phyloP scores from a whole-genome alignment of 1,139 yeast genomes.

The Debaryomyces sp. region DNA sequence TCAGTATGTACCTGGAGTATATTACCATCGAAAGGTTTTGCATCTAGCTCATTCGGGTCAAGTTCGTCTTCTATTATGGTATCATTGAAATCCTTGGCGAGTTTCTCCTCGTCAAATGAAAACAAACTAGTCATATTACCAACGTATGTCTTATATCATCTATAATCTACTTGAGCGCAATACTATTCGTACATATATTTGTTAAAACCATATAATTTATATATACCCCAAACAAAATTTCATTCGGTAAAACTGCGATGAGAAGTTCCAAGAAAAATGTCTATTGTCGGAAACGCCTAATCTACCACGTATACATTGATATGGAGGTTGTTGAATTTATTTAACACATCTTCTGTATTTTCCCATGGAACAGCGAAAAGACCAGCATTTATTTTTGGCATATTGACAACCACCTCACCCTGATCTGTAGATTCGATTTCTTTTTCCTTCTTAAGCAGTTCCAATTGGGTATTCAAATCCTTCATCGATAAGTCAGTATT shows the following conservation, averaged over 20 bases:
- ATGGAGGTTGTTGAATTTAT: slow-evolving; percentile 24
- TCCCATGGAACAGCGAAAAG: slow-evolving; percentile 81
- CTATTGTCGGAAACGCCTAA: slow-evolving; percentile 1
- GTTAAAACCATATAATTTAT: background rate
- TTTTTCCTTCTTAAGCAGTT: slow-evolving; percentile 16
- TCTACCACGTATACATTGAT: slow-evolving; percentile 45
- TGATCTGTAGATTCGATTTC: slow-evolving; percentile 14
- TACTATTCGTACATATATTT: background rate
- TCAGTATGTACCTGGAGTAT: slow-evolving; percentile 4
- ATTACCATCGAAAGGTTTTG: slow-evolving; percentile 10
- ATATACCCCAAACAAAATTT: slow-evolving; percentile 4
- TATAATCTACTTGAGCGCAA: background rate
- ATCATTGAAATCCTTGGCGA: slow-evolving; percentile 12
- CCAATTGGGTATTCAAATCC: slow-evolving; percentile 46
- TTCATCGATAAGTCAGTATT: slow-evolving; percentile 51
- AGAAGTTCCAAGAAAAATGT: slow-evolving; percentile 2
- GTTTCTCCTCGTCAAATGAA: slow-evolving; percentile 26
- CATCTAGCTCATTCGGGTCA: slow-evolving; percentile 6
- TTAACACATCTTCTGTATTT: slow-evolving; percentile 56
- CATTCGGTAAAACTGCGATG: slow-evolving; percentile 3
- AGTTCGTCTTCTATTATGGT: slow-evolving; percentile 7
- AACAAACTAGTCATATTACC: slow-evolving; percentile 14
- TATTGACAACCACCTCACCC: slow-evolving; percentile 38
- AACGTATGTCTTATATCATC: background rate
- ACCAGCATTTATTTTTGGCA: slow-evolving; percentile 85